Percentiles rank a stretch among this genome's conserved stretches.
phyloP scores from a whole-genome alignment of 1,284 basidiomycete genomes.

The Entoloma clypeatum region DNA sequence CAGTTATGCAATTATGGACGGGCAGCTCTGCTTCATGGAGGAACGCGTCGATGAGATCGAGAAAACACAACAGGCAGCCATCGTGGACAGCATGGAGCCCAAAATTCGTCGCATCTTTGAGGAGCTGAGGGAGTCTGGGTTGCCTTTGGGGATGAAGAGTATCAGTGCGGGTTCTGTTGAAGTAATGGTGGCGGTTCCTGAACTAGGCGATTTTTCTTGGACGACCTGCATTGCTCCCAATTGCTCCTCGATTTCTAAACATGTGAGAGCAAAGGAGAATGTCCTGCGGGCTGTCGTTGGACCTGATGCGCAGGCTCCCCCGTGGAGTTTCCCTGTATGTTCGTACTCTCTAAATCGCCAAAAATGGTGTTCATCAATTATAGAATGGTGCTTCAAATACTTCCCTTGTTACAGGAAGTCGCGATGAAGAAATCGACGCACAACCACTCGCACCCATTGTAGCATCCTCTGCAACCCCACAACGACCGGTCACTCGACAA shows the following conservation, averaged over 20 bases:
- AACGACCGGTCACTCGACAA: conserved; percentile 1
- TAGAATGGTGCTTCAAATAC: conserved; percentile 1
- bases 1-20: conserved; percentile 1
- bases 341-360: neutral
- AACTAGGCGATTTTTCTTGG: conserved; percentile 6
- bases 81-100: conserved; percentile 8
- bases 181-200: conserved; percentile 10
- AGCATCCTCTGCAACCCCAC: neutral
- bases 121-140: conserved; percentile 5
- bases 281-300: conserved; percentile 1
- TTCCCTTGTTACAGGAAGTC: conserved; percentile 2
- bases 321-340: conserved; percentile 4
- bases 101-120: conserved; percentile 4
- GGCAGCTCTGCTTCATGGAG: neutral
- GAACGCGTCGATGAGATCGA: neutral
- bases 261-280: conserved; percentile 1
- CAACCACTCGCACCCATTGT: neutral
- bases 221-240: neutral
- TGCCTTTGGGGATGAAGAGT: conserved; percentile 9
- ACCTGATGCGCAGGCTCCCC: conserved; percentile 9
- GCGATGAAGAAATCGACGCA: neutral
- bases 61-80: neutral
- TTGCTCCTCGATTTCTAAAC: conserved; percentile 1
- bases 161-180: conserved; percentile 5
- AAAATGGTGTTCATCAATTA: conserved; percentile 2